Conservation (phyloP, 148 eudicot genomes). For the Fagopyrum esculentum region DNA sequence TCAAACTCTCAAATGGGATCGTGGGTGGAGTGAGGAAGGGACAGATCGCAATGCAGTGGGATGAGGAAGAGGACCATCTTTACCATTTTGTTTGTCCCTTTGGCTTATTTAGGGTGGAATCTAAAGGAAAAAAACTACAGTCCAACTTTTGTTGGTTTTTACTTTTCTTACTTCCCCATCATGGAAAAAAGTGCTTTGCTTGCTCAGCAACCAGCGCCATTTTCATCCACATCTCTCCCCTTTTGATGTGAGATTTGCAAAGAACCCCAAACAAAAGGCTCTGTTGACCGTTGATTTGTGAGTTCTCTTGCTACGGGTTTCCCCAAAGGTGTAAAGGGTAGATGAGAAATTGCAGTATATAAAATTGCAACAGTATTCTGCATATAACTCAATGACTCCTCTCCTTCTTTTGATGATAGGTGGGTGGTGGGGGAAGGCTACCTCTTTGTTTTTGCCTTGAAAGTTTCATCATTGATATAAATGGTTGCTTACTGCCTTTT, state of each 20-base stretch:
- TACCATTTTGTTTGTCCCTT: background rate
- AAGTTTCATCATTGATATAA: constrained; percentile 13
- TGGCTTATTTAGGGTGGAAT: background rate
- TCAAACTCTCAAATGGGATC: constrained; percentile 2
- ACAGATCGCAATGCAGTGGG: constrained; percentile 8
- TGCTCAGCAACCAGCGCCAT: constrained; percentile 15
- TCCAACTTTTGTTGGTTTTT: background rate
- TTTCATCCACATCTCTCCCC: constrained; percentile 16
- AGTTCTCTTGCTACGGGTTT: background rate
- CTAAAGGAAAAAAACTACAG: constrained; percentile 9
- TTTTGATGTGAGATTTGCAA: constrained; percentile 9
- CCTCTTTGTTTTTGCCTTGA: constrained; percentile 6
- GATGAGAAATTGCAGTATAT: constrained; percentile 5
- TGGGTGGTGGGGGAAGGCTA: constrained; percentile 13
- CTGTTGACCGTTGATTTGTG: constrained; percentile 19
- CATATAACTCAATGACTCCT: background rate
- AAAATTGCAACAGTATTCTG: constrained; percentile 9
- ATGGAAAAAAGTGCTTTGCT: constrained; percentile 13
- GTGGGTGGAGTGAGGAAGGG: constrained; percentile 7
- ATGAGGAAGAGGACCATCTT: constrained; percentile 8
- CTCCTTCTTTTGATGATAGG: constrained; percentile 15
- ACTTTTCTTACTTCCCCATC: constrained; percentile 3
- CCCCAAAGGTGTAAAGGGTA: constrained; percentile 6
- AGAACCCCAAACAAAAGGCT: background rate
- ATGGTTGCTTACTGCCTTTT: constrained; percentile 16